phyloP scores from a whole-genome alignment of 2,329 filamentous ascomycete genomes.

The Cucurbitaria berberidis region DNA sequence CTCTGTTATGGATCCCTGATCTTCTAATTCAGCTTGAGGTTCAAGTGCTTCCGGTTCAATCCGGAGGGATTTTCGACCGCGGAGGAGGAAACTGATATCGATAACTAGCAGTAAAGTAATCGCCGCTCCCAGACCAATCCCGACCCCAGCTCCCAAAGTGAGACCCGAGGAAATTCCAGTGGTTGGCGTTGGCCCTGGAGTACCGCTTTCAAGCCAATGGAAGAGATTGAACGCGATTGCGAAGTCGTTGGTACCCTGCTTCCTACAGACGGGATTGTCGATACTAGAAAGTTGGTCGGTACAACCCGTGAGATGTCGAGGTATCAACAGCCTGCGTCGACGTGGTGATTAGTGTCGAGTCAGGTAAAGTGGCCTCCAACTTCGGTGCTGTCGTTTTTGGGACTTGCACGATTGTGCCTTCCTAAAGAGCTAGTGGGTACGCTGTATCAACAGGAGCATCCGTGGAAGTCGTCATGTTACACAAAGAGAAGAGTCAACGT shows the following conservation, averaged over 20 bases:
- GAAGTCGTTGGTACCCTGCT: neutral
- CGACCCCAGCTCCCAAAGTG: neutral
- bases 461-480: neutral
- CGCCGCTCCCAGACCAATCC: neutral
- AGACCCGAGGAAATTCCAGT: neutral
- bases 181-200: neutral
- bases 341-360: neutral
- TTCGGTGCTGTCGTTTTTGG: neutral
- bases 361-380: neutral
- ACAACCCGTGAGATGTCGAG: neutral
- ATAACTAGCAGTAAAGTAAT: neutral
- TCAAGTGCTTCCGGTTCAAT: neutral
- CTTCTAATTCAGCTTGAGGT: neutral
- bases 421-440: neutral
- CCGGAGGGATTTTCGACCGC: neutral
- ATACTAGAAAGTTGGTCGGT: neutral
- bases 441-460: neutral
- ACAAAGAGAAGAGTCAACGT: neutral
- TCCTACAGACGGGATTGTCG: neutral
- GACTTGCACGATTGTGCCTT: neutral
- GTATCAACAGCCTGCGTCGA: neutral
- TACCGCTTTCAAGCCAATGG: neutral
- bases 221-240: neutral
- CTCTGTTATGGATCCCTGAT: neutral
- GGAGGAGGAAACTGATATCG: neutral